Base-by-base conservation (phyloP, 495 filamentous ascomycete species). In the Hypoxylon cercidicola region DNA sequence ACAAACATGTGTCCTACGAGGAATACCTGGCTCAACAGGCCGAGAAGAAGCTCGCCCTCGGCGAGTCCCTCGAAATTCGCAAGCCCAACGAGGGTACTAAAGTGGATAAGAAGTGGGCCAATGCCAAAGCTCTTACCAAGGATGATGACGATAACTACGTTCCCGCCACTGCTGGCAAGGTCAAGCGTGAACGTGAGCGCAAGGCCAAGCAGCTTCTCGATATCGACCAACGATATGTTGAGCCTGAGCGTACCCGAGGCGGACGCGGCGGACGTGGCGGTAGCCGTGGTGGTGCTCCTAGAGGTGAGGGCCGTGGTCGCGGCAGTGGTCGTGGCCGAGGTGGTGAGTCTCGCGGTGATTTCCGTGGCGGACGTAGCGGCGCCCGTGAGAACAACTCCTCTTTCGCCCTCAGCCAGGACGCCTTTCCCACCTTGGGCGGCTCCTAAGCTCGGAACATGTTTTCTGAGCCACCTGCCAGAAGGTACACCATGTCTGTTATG, bases 181-280 rank as follows among this genome's bases (percentile, higher is more conserved):
- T 85, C 73, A 89, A 90, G 87, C 90, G 92, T 70, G 86, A 91
- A 79, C 89, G 92, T 73, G 89, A 95, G 83, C 90, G 90, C 82
- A 97, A 97, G 88, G 82, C 89, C 77, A 97, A 97, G 88, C 87
- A 90, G 76, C 72, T 88, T 76, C 76, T 99, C 60, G 92, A 96
- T 60, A 89, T 99, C 57, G 95, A 97, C 75, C 79, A 91, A 66
- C 85, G 87, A 62, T 94, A 83, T 72, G 83, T 91, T 55, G 90
- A 96, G 77, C 75, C 80, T 21, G 80, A 83, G 59, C 84, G 82
- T 62, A 77, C 83, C 70, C 75, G 78, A 59, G 79, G 81, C 37
- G 80, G 83, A 60, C 82, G 83, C 72, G 77, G 81, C 64, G 78
- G 85, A 28, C 80, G 84, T 51, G 83, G 85, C 60, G 82, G 83